Conservation (phyloP, 1,284 basidiomycete genomes). For the Cutaneotrichosporon dermatis region DNA sequence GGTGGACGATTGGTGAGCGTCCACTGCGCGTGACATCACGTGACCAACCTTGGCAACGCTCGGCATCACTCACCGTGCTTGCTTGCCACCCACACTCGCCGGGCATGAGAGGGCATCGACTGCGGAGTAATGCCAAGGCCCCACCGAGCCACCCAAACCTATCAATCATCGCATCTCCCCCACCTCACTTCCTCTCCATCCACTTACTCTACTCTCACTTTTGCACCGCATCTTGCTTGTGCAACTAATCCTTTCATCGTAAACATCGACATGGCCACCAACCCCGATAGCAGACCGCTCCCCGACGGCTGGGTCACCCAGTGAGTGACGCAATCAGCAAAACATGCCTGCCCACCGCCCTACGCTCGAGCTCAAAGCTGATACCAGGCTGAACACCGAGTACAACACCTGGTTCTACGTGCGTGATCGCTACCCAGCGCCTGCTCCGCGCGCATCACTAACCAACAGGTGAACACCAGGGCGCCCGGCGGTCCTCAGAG, state of each 20-base stretch:
- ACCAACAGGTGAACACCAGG: constrained; percentile 31
- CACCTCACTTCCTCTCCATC: not conserved
- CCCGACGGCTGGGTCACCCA: constrained; percentile 46
- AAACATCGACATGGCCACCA: constrained; percentile 20
- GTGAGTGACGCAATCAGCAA: constrained; percentile 22
- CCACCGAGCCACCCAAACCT: too few relatives aligned
- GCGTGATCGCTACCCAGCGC: too few relatives aligned
- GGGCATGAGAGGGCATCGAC: too few relatives aligned
- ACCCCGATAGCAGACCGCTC: constrained; percentile 42
- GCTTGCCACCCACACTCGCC: too few relatives aligned
- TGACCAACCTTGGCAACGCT: too few relatives aligned
- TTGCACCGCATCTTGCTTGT: not conserved
- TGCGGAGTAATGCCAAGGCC: too few relatives aligned
- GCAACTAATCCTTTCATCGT: not conserved
- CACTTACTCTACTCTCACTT: not conserved
- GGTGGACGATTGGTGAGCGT: too few relatives aligned
- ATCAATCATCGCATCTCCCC: too few relatives aligned
- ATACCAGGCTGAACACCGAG: constrained; percentile 39
- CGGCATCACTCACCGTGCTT: too few relatives aligned
- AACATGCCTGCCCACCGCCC: not conserved
- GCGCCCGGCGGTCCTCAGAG: constrained; percentile 40
- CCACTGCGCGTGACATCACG: too few relatives aligned
- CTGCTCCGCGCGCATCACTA: too few relatives aligned
- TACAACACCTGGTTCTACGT: constrained; percentile 50
- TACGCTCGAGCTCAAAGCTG: too few relatives aligned